Conservation (phyloP, 192 early-diverging fungal genomes). For the Gamsiella multidivaricata region DNA sequence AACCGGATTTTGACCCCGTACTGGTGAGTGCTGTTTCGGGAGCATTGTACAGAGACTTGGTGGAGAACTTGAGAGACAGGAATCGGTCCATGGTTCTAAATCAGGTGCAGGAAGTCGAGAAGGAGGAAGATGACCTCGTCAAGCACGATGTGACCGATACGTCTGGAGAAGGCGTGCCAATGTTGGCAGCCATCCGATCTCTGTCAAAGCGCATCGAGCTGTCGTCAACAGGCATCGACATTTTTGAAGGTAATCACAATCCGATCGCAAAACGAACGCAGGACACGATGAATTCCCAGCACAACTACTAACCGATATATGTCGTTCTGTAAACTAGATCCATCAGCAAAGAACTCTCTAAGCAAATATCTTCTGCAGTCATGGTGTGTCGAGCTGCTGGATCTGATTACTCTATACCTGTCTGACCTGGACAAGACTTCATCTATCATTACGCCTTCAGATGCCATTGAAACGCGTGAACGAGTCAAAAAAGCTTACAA, state of each 20-base stretch:
- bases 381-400: constrained; percentile 24
- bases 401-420: background rate
- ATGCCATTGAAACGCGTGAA: background rate
- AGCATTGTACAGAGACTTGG: constrained; percentile 20
- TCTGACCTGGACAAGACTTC: background rate
- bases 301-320: too few species aligned
- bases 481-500: background rate
- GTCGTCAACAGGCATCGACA: constrained; percentile 22
- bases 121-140: constrained; percentile 3
- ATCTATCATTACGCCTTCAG: background rate
- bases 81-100: constrained; percentile 38
- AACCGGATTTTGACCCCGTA: constrained; percentile 45
- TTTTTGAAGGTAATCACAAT: constrained; percentile 32
- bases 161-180: background rate
- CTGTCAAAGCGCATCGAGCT: constrained; percentile 29
- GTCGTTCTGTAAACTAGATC: background rate
- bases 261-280: background rate
- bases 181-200: background rate
- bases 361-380: constrained; percentile 50
- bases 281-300: background rate
- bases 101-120: constrained; percentile 12
- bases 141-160: background rate
- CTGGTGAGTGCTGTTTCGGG: constrained; percentile 31
- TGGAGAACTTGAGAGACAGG: constrained; percentile 36
- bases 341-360: constrained; percentile 29